Base-by-base conservation (phyloP, 805 yeast species). In the Grigorovia humatica region DNA sequence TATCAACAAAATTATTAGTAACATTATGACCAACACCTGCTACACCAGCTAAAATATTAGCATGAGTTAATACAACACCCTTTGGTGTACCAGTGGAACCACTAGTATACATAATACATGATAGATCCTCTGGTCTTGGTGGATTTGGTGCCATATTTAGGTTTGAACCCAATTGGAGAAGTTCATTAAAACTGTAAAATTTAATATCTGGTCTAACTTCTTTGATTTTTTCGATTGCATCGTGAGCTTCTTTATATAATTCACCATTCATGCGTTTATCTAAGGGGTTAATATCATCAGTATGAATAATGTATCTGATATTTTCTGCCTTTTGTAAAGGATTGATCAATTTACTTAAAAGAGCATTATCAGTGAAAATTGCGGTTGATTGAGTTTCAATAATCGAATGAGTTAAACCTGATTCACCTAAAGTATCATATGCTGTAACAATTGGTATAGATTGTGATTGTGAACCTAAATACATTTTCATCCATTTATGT, bases 361-460 rank as follows among this genome's bases (percentile, higher is more conserved):
- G 75, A 12, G 78, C 75, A 63, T 85, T 89, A 67, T 93, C 98
- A 47, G 96, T 85, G 70, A 85, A 88, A 54, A 93, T 74, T 23
- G 83, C 95, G 48, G 68, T 74, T 18, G 96, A 80, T 47, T 76
- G 86, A 2, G 98, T 88, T 71, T 90, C 86, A 40, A 77, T 75
- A 65, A 93, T 75, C 3, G 97, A 89, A 69, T 85, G 95, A 51
- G 83, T 85, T 64, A 90, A 76, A 40, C 96, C 96, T 43, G 77
- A 75, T 69, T 88, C 95, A 53, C 97, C 97, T 58, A 90, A 74
- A 32, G 96, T 88, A 68, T 90, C 97, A 70, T 93, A 93, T 35
- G 99, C 98, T n/a, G 99, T 93, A 47, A 89, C 98, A 52, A 85
- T 78, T 18, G 98, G 86, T 54, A 93, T 82, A 48, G 78, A 70